Evolutionary conservation across 2,329 filamentous ascomycete species (phyloP), one percentile per base, ranked within the genome.

Genomic region (Aspergillus brunneoviolaceus): DNA sequence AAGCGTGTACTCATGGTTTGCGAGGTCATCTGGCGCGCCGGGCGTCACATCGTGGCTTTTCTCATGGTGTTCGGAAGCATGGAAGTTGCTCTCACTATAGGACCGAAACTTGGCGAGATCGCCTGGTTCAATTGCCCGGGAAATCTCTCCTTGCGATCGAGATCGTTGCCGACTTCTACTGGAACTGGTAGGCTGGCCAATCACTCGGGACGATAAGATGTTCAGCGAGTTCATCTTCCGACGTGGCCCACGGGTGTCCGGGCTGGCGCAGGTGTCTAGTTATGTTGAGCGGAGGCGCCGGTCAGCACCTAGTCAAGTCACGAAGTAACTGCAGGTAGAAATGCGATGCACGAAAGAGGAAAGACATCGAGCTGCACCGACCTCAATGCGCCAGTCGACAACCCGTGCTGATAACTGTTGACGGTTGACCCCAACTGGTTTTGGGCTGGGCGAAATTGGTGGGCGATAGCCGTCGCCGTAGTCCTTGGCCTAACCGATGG

Each of bases 211-310:
- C 72, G 92, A 95, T 76, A 97, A 87, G 77, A 96, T 91, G 81
- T 95, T 96, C 82, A 96, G 84, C 72, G 93, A 96, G 87, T 97
- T 97, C 94, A 97, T 97, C 80, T 84, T 90, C 82, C 78, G 77
- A 73, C 70, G 67, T 67, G 72, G 74, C 80, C 78, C 81, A 83
- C 82, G 73, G 74, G 77, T 73, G 67, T 69, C 70, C 66, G 67
- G 67, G 70, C 65, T 67, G 69, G 70, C 72, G 69, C 73, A 71
- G 69, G 62, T 70, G 66, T 76, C 73, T 76, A 68, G 55, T 65
- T 16, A 45, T 45, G 39, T 55, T 62, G 57, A 60, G 52, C 54
- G 25, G 52, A 48, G 58, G 60, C 67, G 66, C 60, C 48, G 55
- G 60, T 67, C 62, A 68, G 66, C 59, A 53, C 63, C 42, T 55